Base-by-base conservation (phyloP, 495 filamentous ascomycete genomes). In the Penicillium arizonense region DNA sequence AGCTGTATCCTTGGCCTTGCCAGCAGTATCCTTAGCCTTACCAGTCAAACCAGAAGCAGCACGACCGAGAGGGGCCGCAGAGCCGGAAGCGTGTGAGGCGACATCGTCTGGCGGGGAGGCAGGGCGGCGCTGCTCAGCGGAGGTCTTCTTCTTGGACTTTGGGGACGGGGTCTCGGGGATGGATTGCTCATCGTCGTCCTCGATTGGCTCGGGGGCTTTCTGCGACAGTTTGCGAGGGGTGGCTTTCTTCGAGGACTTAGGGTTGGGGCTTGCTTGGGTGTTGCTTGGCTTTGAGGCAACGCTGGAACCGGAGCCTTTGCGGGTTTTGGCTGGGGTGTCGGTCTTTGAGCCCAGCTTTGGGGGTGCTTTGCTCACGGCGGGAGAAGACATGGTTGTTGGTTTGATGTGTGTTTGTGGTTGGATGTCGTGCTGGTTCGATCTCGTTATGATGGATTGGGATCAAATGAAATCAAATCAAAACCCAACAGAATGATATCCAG, bases 241-340 rank as follows among this genome's bases (percentile, higher is more conserved):
- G 43, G 56, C 34, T 42, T 64, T 65, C 51, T 64, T 67, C n/a
- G 42, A 4, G 16, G 65, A 52, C 63, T 71, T 49, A 38, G 65
- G 52, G 47, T 71, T 49, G 39, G 65, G 52, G 47, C 50, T 53
- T 20, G 62, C 46, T 10, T 20, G 39, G 48, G 63, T 5, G 23
- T 56, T 60, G 45, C 61, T 70, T 20, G 56, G 56, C 36, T 63
- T 69, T 11, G 76, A 65, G 41, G 74, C 58, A 35, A 65, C 35
- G 49, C 67, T 71, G 12, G 71, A 72, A 14, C 66, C 70, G n/a
- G 77, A 75, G 53, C 71, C 79, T 33, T 77, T 72, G 51, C 72
- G 71, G 6, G 70, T 50, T 57, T 81, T 82, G 39, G 77, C 69
- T n/a, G 80, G 78, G 13, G 78, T 81, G 14, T 44, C 52, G 24